Evolutionary conservation across 2,329 filamentous ascomycete species (phyloP).

Genomic region (Clarireedia homoeocarpa): DNA sequence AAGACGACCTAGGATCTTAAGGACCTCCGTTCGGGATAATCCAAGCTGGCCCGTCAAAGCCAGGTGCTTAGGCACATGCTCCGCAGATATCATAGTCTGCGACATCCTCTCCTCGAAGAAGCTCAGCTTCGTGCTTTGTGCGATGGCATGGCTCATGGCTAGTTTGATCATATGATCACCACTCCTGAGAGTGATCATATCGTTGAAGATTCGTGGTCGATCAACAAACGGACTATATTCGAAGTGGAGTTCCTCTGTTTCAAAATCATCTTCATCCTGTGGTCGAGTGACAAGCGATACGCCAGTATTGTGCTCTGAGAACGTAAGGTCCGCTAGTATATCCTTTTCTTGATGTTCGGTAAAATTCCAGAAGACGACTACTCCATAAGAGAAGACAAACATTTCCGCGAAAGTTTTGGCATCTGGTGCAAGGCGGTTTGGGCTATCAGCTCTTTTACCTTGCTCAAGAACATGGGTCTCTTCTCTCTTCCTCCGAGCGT

Average conservation of each 20-base stretch:
- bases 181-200: constrained; percentile 95
- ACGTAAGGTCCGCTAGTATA: constrained; percentile 87
- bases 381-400: constrained; percentile 95
- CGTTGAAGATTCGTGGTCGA: constrained; percentile 89
- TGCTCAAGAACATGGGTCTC: constrained; percentile 29
- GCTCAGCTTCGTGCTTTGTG: constrained; percentile 91
- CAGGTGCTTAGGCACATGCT: constrained; percentile 82
- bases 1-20: constrained; percentile 80
- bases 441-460: constrained; percentile 39
- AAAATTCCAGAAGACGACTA: constrained; percentile 99
- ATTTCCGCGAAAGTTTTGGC: constrained; percentile 83
- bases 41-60: constrained; percentile 85
- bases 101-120: constrained; percentile 97
- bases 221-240: constrained; percentile 86
- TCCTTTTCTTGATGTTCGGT: constrained; percentile 94
- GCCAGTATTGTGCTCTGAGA: constrained; percentile 62
- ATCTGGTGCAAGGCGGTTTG: constrained; percentile 57
- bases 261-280: constrained; percentile 81
- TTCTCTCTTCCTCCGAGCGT: constrained; percentile 30
- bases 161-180: constrained; percentile 99
- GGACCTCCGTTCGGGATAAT: constrained; percentile 86
- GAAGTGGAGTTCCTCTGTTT: constrained; percentile 98
- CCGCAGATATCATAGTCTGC: constrained; percentile 84
- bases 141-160: constrained; percentile 94
- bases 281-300: constrained; percentile 68